Base-by-base conservation (phyloP, 1,284 basidiomycete genomes). In the Pseudozyma hubeiensis region DNA sequence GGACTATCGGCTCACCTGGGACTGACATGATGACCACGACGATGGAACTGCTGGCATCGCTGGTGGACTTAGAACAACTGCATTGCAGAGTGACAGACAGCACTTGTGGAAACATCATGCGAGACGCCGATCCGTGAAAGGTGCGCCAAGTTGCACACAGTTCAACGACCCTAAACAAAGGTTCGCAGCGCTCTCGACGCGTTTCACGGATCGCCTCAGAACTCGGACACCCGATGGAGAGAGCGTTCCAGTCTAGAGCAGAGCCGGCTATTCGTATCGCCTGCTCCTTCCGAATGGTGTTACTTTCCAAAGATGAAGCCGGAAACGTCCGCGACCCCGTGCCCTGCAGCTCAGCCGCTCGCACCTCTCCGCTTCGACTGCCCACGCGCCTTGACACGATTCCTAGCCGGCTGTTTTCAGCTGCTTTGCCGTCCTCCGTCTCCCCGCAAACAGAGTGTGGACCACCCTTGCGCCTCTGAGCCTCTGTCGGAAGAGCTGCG, bases 111-210 rank as follows among this genome's bases (percentile, higher is more conserved):
- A 14, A 29, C n/a, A 29, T 29, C 39, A 53, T 51, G 52, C 63
- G 47, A 16, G 16, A 29, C 33, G 65, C 51, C 65, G 65, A 68
- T 63, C 59, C 60, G 65, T 68, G 65, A 68, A 68, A 68, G 60
- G 24, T 24, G 24, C 24, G 24, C 24, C 24, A 24, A 24, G 24
- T 24, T 24, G 24, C 24, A 24, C 24, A 24, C 24, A 24, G 24
- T 24, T 24, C 24, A 24, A 24, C 4, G 24, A 24, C 24, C 24
- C 4, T 24, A 4, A 24, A 24, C 24, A 24, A 24, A 24, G 24
- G 24, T 24, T 4, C 24, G 24, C 24, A 24, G 24, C 24, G 24
- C 24, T 24, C 24, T 24, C 24, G 24, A 24, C 24, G 24, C 24
- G 24, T 24, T 24, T 24, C 24, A 24, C 24, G 24, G 24, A 24